These are phyloP conservation scores for Thecaphora thlaspeos DNA, from an alignment of 1,284 basidiomycete species.

Conservation along the genomic window DNA sequence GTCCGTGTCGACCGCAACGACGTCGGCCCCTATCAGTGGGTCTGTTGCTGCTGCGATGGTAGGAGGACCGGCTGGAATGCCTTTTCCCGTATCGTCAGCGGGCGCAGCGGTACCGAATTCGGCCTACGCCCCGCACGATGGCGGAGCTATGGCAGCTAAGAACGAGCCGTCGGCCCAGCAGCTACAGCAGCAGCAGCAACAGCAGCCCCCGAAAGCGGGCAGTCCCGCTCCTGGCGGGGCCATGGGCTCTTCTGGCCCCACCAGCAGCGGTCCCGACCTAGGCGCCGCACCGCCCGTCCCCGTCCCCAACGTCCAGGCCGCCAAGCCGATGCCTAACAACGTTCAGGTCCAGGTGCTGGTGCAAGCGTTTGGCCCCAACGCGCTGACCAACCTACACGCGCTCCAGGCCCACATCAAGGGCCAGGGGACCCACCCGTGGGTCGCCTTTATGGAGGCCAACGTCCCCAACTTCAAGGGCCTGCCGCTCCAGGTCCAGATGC, in stretches of 20 bases:
- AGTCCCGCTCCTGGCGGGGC: slow-evolving; percentile 2
- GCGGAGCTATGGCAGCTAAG: no score
- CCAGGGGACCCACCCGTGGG: slow-evolving; percentile 35
- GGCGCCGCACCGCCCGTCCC: slow-evolving; percentile 25
- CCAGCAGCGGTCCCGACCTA: slow-evolving; percentile 16
- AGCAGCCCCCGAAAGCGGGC: neutral
- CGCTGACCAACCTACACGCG: slow-evolving; percentile 35
- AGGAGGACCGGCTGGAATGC: no score
- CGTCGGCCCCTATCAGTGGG: no score
- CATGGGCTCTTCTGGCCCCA: no score
- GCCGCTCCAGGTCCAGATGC: slow-evolving; percentile 38
- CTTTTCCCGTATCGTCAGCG: no score
- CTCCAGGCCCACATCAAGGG: slow-evolving; percentile 39
- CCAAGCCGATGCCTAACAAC: slow-evolving; percentile 23
- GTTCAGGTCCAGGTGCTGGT: slow-evolving; percentile 39
- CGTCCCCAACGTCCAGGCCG: slow-evolving; percentile 10
- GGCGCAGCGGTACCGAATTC: no score
- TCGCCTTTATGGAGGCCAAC: slow-evolving; percentile 39
- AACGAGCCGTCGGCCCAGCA: no score
- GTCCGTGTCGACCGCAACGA: neutral
- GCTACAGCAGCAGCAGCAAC: slow-evolving; percentile 5
- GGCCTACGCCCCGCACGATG: no score
- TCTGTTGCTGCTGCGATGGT: no score
- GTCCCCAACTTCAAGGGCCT: slow-evolving; percentile 25
- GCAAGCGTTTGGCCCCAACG: slow-evolving; percentile 44